These are phyloP conservation scores for Anaeromyces robustus DNA, from an alignment of 192 early-diverging fungal genomes.

Conservation along the genomic window DNA sequence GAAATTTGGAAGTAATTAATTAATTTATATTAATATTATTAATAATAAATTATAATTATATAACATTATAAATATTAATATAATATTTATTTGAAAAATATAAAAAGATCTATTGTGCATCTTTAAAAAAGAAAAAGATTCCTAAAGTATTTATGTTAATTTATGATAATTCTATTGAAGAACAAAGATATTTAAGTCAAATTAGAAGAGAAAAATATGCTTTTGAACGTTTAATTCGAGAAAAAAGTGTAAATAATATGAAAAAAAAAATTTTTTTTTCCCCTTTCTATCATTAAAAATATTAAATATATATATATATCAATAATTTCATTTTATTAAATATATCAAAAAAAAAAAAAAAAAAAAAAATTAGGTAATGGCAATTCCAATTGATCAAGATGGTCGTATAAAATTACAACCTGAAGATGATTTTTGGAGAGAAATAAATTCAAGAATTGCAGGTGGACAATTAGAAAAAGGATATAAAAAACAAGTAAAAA, in stretches of 20 bases:
- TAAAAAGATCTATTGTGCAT: conserved; percentile 28
- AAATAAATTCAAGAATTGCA: conserved; percentile 41
- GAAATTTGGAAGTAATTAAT: conserved; percentile 56
- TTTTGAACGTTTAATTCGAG: conserved; percentile 79
- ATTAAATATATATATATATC: too few relatives aligned
- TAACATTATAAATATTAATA: too few relatives aligned
- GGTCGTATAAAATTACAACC: conserved; percentile 20
- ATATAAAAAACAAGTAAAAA: neutral
- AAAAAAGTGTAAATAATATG: conserved; percentile 51
- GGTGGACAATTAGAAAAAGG: conserved; percentile 22
- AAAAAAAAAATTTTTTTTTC: too few relatives aligned
- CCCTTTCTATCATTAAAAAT: too few relatives aligned
- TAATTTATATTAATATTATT: neutral
- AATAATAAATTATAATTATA: too few relatives aligned
- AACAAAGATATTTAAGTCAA: conserved; percentile 70
- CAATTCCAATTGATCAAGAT: conserved; percentile 53
- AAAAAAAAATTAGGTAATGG: conserved; percentile 34
- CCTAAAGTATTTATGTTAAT: conserved; percentile 81
- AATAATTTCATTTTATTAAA: too few relatives aligned
- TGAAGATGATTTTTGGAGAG: conserved; percentile 27
- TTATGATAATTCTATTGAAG: conserved; percentile 89
- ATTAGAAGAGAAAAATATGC: conserved; percentile 82
- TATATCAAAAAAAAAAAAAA: too few relatives aligned
- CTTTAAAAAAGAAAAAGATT: conserved; percentile 4
- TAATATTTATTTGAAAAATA: too few relatives aligned